Conservation (phyloP, 768 basidiomycete genomes). For the Suillus ampliporus region DNA sequence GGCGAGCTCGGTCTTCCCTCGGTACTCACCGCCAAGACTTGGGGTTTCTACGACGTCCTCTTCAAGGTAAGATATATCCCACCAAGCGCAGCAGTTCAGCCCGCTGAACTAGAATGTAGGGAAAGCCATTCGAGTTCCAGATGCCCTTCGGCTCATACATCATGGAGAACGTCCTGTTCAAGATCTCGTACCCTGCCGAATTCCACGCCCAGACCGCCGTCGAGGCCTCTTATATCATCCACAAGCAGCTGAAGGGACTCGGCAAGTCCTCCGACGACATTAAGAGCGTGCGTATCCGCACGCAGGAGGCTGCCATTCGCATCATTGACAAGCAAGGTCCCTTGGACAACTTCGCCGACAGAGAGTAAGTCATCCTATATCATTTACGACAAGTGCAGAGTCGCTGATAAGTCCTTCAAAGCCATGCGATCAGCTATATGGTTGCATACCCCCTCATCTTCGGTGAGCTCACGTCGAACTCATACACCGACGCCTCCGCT, state of each 20-base stretch:
- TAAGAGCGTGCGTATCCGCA: constrained; percentile 88
- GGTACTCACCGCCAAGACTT: constrained; percentile 89
- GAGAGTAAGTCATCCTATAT: constrained; percentile 64
- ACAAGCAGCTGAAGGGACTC: constrained; percentile 75
- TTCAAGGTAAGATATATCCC: constrained; percentile 68
- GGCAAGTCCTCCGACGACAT: constrained; percentile 91
- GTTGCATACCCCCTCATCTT: constrained; percentile 94
- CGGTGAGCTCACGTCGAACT: constrained; percentile 87
- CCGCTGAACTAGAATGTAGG: constrained; percentile 45
- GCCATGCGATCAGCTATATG: constrained; percentile 96
- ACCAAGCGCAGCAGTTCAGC: not conserved
- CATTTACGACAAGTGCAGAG: not conserved
- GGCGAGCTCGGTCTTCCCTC: constrained; percentile 93
- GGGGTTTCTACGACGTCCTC: constrained; percentile 96
- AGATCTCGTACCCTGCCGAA: constrained; percentile 93
- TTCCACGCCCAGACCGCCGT: constrained; percentile 97
- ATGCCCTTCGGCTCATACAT: constrained; percentile 86
- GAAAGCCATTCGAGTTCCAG: constrained; percentile 91
- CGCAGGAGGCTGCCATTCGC: constrained; percentile 90
- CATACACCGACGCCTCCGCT: constrained; percentile 85
- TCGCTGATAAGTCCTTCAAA: constrained; percentile 34
- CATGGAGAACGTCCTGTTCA: constrained; percentile 95
- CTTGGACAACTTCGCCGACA: constrained; percentile 90
- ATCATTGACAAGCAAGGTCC: constrained; percentile 97
- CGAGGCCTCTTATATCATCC: constrained; percentile 83